Base-by-base conservation (phyloP, 306 rosid genomes). In the Sechiopsis laciniata region DNA sequence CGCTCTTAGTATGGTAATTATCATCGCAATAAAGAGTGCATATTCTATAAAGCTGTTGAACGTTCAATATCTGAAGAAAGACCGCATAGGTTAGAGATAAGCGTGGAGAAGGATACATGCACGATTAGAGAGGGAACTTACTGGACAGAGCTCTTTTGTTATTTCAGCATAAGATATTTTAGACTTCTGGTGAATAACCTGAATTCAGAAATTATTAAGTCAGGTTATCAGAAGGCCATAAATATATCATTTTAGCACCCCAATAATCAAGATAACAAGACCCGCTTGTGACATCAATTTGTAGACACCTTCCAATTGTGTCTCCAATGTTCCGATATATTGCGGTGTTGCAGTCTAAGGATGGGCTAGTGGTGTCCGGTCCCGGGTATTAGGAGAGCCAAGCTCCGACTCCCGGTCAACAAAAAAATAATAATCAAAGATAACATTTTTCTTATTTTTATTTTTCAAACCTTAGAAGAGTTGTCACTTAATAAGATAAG, bases 91-190 rank as follows among this genome's bases (percentile, higher is more conserved):
- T 42, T 24, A 76, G 60, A 50, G 55, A 37, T 51, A 24, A 8
- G 70, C 68, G 10, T 45, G 22, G 26, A 48, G 62, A 26, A 59
- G 20, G 48, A 20, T 46, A 20, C 9, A 71, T 35, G 12, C 40
- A 60, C 26, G 55, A 15, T 76, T 75, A 66, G 55, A 72, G 76
- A 73, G 73, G 76, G 77, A 86, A 86, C 89, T 90, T 86, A 93
- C 98, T n/a, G 98, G 98, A 82, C 98, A 93, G n/a, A 93, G 76
- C 72, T 93, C 97, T 75, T 88, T 90, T 35, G 91, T 86, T 74
- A 93, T 90, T 71, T 87, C 94, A 69, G 90, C 96, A 74, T 93
- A 90, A 14, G 97, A 83, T 78, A 88, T 76, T 79, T 80, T 82
- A 10, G 85, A 79, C 84, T 93, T 93, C 71, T 90, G 80, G 65